Evolutionary conservation across 2,329 filamentous ascomycete species (phyloP).

Genomic region (Mycosphaerella sp.): DNA sequence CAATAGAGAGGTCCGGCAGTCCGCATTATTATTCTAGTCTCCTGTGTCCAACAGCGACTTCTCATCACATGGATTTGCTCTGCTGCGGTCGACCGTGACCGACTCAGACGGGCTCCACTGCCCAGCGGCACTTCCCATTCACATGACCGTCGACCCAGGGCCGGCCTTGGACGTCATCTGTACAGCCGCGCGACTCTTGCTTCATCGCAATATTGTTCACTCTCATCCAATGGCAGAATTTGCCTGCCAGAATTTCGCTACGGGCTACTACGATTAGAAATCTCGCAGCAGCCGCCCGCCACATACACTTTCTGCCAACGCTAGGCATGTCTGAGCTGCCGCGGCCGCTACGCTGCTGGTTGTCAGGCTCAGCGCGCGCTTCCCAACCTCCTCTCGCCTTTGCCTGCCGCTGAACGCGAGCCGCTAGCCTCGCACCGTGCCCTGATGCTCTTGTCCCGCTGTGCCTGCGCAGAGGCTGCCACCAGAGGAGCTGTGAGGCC

Average conservation of each 20-base stretch:
- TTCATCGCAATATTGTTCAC: constrained; percentile 10
- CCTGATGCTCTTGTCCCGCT: constrained; percentile 13
- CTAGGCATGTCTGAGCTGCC: constrained; percentile 15
- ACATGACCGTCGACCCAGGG: constrained; percentile 16
- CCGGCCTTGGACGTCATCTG: constrained; percentile 17
- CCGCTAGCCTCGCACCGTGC: constrained; percentile 19
- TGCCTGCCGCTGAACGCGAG: constrained; percentile 14
- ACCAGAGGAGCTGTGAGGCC: constrained; percentile 12
- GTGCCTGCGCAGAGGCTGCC: constrained; percentile 18
- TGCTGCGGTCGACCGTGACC: constrained; percentile 19
- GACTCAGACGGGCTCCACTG: constrained; percentile 12
- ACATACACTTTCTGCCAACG: constrained; percentile 11
- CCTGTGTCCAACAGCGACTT: constrained; percentile 13
- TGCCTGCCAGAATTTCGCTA: constrained; percentile 16
- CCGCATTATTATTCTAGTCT: constrained; percentile 12
- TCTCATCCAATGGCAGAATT: constrained; percentile 24
- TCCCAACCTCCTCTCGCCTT: constrained; percentile 20
- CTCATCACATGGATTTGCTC: constrained; percentile 18
- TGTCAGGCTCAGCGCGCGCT: constrained; percentile 20
- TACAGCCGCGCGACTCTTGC: constrained; percentile 10
- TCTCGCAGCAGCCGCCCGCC: constrained; percentile 15
- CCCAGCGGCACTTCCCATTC: constrained; percentile 15
- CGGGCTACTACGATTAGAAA: constrained; percentile 16
- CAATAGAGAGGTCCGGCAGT: constrained; percentile 12
- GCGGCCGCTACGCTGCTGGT: constrained; percentile 13